Evolutionary conservation across 2,329 filamentous ascomycete species (phyloP).

Genomic region (Madurella mycetomatis): DNA sequence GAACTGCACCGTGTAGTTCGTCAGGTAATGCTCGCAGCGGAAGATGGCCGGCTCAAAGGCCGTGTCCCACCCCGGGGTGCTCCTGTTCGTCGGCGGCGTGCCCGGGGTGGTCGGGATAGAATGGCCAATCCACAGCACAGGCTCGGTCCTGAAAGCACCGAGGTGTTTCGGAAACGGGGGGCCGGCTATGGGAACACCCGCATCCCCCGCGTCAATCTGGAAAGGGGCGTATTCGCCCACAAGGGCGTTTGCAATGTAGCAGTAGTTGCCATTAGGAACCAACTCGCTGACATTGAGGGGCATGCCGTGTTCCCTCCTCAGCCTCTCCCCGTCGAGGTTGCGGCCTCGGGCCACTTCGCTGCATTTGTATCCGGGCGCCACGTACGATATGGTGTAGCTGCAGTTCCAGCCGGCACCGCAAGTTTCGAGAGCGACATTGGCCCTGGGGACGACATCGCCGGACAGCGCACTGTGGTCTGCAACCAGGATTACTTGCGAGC

Average conservation of each 20-base stretch:
- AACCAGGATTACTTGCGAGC: constrained; percentile 19
- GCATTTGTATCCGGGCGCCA: constrained; percentile 39
- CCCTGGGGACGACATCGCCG: constrained; percentile 23
- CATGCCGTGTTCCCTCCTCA: constrained; percentile 21
- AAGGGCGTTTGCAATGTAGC: constrained; percentile 32
- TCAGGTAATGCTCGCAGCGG: constrained; percentile 37
- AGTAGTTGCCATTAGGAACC: constrained; percentile 31
- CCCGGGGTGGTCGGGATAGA: constrained; percentile 24
- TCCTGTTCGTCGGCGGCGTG: constrained; percentile 22
- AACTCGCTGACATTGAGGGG: constrained; percentile 33
- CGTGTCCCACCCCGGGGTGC: constrained; percentile 28
- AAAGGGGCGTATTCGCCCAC: constrained; percentile 32
- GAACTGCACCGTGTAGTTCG: constrained; percentile 34
- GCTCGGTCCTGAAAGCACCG: constrained; percentile 37
- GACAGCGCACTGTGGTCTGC: constrained; percentile 22
- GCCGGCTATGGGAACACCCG: constrained; percentile 29
- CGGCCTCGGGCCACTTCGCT: constrained; percentile 30
- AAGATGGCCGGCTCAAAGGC: constrained; percentile 35
- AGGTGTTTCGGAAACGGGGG: constrained; percentile 31
- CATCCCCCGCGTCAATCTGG: constrained; percentile 29
- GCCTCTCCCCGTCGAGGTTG: constrained; percentile 23
- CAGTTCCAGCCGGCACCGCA: constrained; percentile 39
- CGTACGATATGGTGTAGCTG: constrained; percentile 35
- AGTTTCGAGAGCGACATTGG: constrained; percentile 32
- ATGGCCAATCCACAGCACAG: constrained; percentile 38